Evolutionary conservation across 1,284 basidiomycete species (phyloP), one percentile per base, ranked within the genome.

Genomic region (Mycena citricolor): DNA sequence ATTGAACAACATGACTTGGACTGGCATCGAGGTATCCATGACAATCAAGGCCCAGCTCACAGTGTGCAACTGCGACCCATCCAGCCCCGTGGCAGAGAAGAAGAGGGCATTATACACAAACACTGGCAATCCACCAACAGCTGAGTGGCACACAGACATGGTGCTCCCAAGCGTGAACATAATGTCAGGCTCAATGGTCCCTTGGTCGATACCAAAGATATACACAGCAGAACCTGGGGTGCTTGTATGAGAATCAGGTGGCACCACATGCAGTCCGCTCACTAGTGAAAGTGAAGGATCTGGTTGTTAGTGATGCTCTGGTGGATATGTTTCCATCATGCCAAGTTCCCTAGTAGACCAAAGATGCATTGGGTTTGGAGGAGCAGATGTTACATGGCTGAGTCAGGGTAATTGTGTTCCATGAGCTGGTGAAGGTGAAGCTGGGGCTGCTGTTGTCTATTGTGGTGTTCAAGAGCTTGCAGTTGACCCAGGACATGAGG

Each of bases 131-230:
- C 47, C 47, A 1, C 38, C 39, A 32, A 44, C 44, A n/a, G n/a
- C n/a, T n/a, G n/a, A n/a, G 30, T 42, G 47, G 31, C 45, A 43
- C 14, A 35, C 33, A 2, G 5, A 4, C 14, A 29, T 22, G 22
- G 39, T 30, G 30, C 19, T 49, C 17, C 33, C 42, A 8, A 49
- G 19, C 12, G 37, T 41, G 31, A 49, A 49, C 12, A 28, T 43
- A 12, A 49, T 44, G 13, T 49, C 19, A 19, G 47, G 26, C 12
- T 49, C 33, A 4, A 20, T 21, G 5, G 4, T 1, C 2, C 39
- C 30, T 26, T 49, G 47, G 34, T 49, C 47, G 16, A 49, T 45
- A 10, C 47, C 47, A 28, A 41, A 45, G 16, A 49, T 49, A 28
- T 49, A 49, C 6, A 49, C 39, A 20, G 38, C 47, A 26, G 42